Percentiles rank a stretch among this genome's conserved stretches.
Conservation (phyloP, 2,329 filamentous ascomycete genomes). For the Leptodontidium sp. region DNA sequence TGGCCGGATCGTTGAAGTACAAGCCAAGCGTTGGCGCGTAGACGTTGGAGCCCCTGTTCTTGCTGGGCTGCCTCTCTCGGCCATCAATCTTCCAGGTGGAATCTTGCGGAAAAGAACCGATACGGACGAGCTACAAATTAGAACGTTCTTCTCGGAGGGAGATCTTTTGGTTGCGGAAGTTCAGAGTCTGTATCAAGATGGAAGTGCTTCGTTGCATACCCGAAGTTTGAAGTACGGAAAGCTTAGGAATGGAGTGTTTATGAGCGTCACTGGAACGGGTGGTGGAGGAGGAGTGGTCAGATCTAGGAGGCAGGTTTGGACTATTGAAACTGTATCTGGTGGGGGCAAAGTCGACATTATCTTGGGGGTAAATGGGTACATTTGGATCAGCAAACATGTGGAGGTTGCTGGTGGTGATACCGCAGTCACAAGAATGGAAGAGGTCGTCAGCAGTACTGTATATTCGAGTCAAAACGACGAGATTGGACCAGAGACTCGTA, state of each 20-base stretch:
- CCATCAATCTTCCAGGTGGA: constrained; percentile 94
- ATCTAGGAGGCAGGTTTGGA: constrained; percentile 87
- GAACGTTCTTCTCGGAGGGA: constrained; percentile 95
- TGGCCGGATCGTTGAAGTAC: constrained; percentile 93
- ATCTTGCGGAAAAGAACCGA: constrained; percentile 91
- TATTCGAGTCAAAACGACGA: constrained; percentile 96
- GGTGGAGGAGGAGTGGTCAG: constrained; percentile 84
- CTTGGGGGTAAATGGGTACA: constrained; percentile 94
- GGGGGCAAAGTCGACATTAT: constrained; percentile 81
- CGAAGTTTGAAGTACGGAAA: constrained; percentile 94
- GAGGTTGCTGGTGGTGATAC: constrained; percentile 60
- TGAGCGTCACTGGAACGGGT: constrained; percentile 81
- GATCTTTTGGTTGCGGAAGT: constrained; percentile 95
- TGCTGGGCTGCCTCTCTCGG: constrained; percentile 82
- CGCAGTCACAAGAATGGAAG: constrained; percentile 85
- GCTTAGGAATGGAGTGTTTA: constrained; percentile 89
- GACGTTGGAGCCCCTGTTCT: constrained; percentile 90
- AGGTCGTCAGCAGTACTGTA: constrained; percentile 82
- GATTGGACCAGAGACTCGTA: constrained; percentile 78
- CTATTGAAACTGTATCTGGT: constrained; percentile 66
- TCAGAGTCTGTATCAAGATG: constrained; percentile 86
- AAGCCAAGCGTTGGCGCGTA: constrained; percentile 91
- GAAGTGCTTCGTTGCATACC: constrained; percentile 87
- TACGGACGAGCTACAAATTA: constrained; percentile 96
- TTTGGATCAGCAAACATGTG: constrained; percentile 90